These are phyloP conservation scores for Termitomyces sp. DNA, from an alignment of 768 basidiomycete species.

Conservation along the genomic window DNA sequence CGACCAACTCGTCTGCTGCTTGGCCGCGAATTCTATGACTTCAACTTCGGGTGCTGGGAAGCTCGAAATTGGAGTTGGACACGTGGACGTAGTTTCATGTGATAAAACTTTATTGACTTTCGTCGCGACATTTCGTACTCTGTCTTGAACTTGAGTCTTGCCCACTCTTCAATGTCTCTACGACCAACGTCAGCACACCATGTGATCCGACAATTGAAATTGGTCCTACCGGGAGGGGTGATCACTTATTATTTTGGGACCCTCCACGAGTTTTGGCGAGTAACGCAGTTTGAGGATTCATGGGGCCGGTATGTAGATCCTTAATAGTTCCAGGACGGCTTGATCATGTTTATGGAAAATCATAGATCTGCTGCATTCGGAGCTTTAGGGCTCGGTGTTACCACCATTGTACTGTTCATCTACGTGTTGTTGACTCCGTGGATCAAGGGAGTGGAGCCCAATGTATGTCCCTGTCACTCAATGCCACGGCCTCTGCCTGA, in stretches of 20 bases:
- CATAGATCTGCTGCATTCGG: slow-evolving; percentile 47
- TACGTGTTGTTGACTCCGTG: slow-evolving; percentile 68
- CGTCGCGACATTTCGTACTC: neutral
- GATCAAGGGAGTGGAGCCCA: slow-evolving; percentile 60
- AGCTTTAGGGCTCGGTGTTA: slow-evolving; percentile 47
- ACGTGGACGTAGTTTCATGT: slow-evolving; percentile 3
- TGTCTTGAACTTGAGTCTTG: neutral
- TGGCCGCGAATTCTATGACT: neutral
- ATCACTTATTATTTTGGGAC: slow-evolving; percentile 62
- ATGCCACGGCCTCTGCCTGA: neutral
- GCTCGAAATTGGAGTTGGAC: neutral
- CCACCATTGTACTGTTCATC: slow-evolving; percentile 67
- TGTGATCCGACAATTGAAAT: slow-evolving; percentile 65
- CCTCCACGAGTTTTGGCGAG: slow-evolving; percentile 39
- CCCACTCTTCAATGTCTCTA: slow-evolving; percentile 10
- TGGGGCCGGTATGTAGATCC: slow-evolving; percentile 49
- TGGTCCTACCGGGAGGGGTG: slow-evolving; percentile 64
- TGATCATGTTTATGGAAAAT: neutral
- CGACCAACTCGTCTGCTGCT: neutral
- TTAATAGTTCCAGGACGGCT: neutral
- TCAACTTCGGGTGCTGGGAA: neutral
- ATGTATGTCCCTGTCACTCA: slow-evolving; percentile 40
- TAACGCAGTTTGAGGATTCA: slow-evolving; percentile 33
- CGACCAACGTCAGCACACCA: slow-evolving; percentile 29
- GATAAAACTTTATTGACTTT: slow-evolving; percentile 1